A percentile compares a stretch with the other conserved stretches of the same genome.
Evolutionary conservation across 768 basidiomycete genomes (phyloP).

Genomic region (Coprinellus micaceus): DNA sequence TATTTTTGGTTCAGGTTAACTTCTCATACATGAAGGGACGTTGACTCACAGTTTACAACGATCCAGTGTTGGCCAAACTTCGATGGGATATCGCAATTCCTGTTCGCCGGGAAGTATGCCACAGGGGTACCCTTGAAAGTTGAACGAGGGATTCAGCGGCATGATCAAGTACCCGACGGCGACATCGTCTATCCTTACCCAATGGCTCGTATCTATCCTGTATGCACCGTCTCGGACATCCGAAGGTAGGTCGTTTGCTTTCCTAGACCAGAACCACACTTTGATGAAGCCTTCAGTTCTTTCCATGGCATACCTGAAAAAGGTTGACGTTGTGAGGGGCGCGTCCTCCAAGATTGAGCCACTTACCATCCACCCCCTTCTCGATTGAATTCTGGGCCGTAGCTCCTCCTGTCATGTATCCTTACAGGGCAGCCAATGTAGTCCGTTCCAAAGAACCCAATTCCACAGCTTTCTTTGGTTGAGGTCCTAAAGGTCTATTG

Average conservation of each 20-base stretch:
- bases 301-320: conserved; percentile 8
- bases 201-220: neutral
- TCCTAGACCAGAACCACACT: conserved; percentile 12
- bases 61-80: conserved; percentile 59
- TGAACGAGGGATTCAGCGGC: too few species aligned
- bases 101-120: conserved; percentile 58
- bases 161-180: too few species aligned
- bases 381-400: conserved; percentile 9
- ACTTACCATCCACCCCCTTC: conserved; percentile 18
- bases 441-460: conserved; percentile 30
- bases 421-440: conserved; percentile 59
- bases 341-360: too few species aligned
- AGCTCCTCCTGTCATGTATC: conserved; percentile 9
- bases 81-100: conserved; percentile 48
- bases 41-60: conserved; percentile 51
- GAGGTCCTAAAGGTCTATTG: conserved; percentile 26
- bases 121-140: conserved; percentile 47
- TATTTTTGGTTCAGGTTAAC: too few species aligned
- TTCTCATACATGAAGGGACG: neutral
- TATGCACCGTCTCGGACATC: neutral
- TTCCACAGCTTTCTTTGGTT: conserved; percentile 45
- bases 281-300: conserved; percentile 4
- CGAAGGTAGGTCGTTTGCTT: neutral
- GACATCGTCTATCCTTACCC: neutral
- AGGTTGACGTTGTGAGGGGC: neutral